Conservation (phyloP, 192 early-diverging fungal genomes). For the Lunasporangiospora selenospora region DNA sequence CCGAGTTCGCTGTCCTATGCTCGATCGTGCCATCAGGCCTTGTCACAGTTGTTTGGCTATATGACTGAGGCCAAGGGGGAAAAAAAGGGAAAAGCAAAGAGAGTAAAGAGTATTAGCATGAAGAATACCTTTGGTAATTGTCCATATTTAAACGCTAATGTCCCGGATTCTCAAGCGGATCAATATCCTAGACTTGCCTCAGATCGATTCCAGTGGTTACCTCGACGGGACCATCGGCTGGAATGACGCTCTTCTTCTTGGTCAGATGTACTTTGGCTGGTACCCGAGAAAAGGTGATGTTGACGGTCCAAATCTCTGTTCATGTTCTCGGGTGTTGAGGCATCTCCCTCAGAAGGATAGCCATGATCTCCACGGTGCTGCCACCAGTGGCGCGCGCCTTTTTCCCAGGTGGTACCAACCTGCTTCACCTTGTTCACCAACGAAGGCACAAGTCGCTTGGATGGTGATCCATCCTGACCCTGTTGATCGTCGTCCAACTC, state of each 20-base stretch:
- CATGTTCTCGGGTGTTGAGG: not conserved
- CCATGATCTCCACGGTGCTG: constrained; percentile 7
- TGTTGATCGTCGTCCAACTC: not conserved
- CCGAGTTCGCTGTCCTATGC: constrained; percentile 13
- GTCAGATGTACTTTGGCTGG: constrained; percentile 1
- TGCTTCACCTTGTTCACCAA: constrained; percentile 46
- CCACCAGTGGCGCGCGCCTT: constrained; percentile 41
- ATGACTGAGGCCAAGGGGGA: constrained; percentile 8
- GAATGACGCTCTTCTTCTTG: constrained; percentile 20
- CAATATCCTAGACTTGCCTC: constrained; percentile 17
- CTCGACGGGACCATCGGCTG: constrained; percentile 25
- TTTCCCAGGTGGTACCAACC: constrained; percentile 39
- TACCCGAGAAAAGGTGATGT: constrained; percentile 27
- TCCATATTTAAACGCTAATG: too few species aligned
- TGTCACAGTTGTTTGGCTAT: constrained; percentile 31
- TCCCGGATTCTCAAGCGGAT: not conserved
- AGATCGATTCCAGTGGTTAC: constrained; percentile 21
- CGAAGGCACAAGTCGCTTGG: constrained; percentile 20
- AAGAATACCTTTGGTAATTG: too few species aligned
- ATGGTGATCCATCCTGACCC: constrained; percentile 5
- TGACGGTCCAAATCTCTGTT: constrained; percentile 1
- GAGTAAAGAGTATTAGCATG: not conserved
- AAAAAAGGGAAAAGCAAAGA: not conserved
- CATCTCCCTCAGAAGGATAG: not conserved
- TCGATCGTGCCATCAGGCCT: constrained; percentile 38